These are phyloP conservation scores for Rhododendron williamsianum DNA, from an alignment of 148 eudicot genomes.

Conservation along the genomic window DNA sequence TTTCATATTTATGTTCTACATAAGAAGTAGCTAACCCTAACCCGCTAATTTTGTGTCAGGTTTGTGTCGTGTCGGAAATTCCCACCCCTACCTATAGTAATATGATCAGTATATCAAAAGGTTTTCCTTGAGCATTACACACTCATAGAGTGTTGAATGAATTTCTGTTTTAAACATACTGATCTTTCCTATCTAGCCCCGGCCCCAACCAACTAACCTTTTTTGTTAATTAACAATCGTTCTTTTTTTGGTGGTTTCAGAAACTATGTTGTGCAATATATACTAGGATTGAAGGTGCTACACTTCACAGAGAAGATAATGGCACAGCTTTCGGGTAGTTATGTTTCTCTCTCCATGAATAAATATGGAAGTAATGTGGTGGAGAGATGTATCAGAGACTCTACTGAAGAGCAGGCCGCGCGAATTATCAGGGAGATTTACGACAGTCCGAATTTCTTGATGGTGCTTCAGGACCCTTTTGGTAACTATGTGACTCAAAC, in stretches of 20 bases:
- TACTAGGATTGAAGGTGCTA: conserved; percentile 14
- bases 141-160: too few species aligned
- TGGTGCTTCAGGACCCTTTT: conserved; percentile 28
- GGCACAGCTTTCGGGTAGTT: conserved; percentile 8
- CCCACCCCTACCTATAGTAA: too few species aligned
- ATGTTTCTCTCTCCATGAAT: not conserved
- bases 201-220: not conserved
- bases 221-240: not conserved
- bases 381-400: conserved; percentile 17
- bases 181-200: too few species aligned
- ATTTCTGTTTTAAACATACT: too few species aligned
- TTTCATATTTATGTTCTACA: too few species aligned
- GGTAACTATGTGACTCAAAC: conserved; percentile 60
- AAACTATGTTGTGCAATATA: conserved; percentile 54
- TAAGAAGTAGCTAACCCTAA: too few species aligned
- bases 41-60: too few species aligned
- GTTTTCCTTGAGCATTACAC: too few species aligned
- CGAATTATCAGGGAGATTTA: conserved; percentile 31
- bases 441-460: conserved; percentile 9
- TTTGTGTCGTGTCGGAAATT: too few species aligned
- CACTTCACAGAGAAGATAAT: conserved; percentile 12
- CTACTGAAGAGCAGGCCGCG: conserved; percentile 1
- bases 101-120: not conserved
- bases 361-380: conserved; percentile 13
- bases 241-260: conserved; percentile 16